Percentiles rank a stretch among this genome's conserved stretches.
Conservation (phyloP, 139 green algal species). For the Micromonas commoda region DNA sequence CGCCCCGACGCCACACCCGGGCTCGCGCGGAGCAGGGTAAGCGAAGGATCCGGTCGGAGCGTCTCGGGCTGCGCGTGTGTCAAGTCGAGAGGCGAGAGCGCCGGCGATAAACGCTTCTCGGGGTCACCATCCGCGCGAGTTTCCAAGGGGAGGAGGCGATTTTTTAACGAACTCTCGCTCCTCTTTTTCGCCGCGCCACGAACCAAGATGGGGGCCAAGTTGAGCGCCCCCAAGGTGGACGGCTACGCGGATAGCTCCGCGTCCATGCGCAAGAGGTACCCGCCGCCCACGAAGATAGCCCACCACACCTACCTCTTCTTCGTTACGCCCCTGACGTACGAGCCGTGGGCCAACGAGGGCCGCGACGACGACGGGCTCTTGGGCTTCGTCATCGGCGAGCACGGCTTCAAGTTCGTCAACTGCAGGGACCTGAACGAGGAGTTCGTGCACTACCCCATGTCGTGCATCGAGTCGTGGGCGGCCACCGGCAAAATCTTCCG, state of each 20-base stretch:
- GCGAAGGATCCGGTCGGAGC: too few relatives aligned
- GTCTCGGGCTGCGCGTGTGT: too few relatives aligned
- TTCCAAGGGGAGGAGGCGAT: too few relatives aligned
- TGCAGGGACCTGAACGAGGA: background rate
- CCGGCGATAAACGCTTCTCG: too few relatives aligned
- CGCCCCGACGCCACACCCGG: too few relatives aligned
- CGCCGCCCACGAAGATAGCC: background rate
- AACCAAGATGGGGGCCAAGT: too few relatives aligned
- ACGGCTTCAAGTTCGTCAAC: background rate
- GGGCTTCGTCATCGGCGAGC: background rate
- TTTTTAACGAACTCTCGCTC: too few relatives aligned
- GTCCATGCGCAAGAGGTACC: background rate
- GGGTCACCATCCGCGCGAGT: too few relatives aligned
- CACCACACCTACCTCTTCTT: background rate
- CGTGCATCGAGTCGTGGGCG: background rate
- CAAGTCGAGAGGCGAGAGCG: too few relatives aligned
- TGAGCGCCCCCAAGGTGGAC: background rate
- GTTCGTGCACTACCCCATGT: background rate
- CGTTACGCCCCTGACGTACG: background rate
- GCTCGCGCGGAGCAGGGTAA: too few relatives aligned
- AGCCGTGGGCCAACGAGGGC: background rate
- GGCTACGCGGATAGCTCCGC: background rate
- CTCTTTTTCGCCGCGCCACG: too few relatives aligned
- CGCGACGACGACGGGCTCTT: background rate
- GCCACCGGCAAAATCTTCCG: background rate